Evolutionary conservation across 257 asterid genomes (phyloP).

Genomic region (Linderniella brevidens): DNA sequence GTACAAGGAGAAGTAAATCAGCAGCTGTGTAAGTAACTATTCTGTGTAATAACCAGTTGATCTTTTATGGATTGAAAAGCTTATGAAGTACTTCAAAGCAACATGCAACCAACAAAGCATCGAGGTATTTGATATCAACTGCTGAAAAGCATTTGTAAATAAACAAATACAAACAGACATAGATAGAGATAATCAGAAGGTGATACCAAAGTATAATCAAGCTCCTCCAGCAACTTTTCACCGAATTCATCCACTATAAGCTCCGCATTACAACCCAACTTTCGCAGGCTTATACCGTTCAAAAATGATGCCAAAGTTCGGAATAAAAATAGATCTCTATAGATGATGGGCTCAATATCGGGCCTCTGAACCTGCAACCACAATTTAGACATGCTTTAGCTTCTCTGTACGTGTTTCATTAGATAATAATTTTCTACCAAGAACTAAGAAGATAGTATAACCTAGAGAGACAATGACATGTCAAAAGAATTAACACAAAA

Average conservation of each 20-base stretch:
- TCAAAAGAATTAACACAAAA: too few species aligned
- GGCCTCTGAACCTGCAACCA: slow-evolving; percentile 90
- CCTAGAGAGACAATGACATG: too few species aligned
- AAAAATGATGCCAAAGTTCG: slow-evolving; percentile 96
- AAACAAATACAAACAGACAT: not conserved
- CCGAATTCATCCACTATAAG: slow-evolving; percentile 98
- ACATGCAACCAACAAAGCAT: too few species aligned
- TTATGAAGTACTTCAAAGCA: too few species aligned
- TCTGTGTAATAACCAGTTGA: too few species aligned
- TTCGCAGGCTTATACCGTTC: slow-evolving; percentile 90
- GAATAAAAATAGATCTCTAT: slow-evolving; percentile 91
- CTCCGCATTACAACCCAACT: slow-evolving; percentile 93
- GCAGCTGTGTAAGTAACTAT: too few species aligned
- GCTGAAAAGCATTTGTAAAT: too few species aligned
- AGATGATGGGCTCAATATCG: slow-evolving; percentile 89
- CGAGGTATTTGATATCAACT: too few species aligned
- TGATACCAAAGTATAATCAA: slow-evolving; percentile 60
- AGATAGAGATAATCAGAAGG: not conserved
- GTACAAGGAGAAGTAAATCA: too few species aligned
- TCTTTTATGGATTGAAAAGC: too few species aligned
- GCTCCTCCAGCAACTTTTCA: slow-evolving; percentile 98
- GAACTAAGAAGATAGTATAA: not conserved
- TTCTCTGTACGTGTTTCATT: not conserved
- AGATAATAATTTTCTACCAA: not conserved
- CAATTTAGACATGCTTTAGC: not conserved